Base-by-base conservation (phyloP, 768 basidiomycete genomes). In the Trametes sanguinea region DNA sequence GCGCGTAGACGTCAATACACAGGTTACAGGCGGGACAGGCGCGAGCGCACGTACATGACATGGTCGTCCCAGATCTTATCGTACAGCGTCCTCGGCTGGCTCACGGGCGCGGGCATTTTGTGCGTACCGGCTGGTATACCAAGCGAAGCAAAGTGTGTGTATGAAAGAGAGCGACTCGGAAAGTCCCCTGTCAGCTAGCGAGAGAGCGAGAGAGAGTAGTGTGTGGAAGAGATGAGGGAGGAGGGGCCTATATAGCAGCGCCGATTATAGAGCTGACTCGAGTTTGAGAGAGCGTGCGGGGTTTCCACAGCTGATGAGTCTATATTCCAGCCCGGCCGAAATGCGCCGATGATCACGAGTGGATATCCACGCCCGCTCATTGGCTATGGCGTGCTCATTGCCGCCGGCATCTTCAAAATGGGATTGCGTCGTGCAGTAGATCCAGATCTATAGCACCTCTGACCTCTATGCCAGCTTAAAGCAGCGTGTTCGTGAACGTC, bases 11-110 rank as follows among this genome's bases (percentile, higher is more conserved):
- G 42, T 43, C 42, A 43, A 14, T 5, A 43, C 7, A 13, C 13
- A 16, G n/a, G 10, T 6, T n/a, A 4, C 42, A 43, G 35, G 35
- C 1, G 35, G 6, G 35, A 43, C 8, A 43, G 42, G n/a, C 14
- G 42, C 42, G 42, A n/a, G 42, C 42, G 40, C 7, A 68, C 91
- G 64, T 69, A 94, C 86, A 98, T 90, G 71, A 96, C 85, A 77
- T 98, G 96, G 73, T 98, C 94, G 67, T 97, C 94, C 87, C 92
- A 97, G 65, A 98, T 94, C 79, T 98, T 98, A 77, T 98, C 96
- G 76, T 98, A 97, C 33, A 98, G 81, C 39, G 96, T 98, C 63
- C 94, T 87, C 9, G 94, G 93, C 22, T 80, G 76, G 56, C 78
- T 67, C 16, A 81, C 74, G n/a, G 84, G 75, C 35, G 77, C 80